Base-by-base conservation (phyloP, 1,139 yeast species). In the Scheffersomyces insectosa region DNA sequence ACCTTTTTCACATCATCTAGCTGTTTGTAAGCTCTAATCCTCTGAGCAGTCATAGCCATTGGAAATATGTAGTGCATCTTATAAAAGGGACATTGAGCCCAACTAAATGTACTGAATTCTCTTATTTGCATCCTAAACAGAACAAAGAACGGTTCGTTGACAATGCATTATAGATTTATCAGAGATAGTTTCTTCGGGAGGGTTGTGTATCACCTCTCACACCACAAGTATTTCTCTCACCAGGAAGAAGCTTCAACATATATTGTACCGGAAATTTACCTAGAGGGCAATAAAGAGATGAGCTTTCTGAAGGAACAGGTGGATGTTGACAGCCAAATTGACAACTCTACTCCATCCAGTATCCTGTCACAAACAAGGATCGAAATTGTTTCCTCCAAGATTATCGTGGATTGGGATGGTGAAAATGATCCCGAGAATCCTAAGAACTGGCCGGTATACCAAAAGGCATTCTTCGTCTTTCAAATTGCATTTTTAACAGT, bases 401-500 rank as follows among this genome's bases (percentile, higher is more conserved):
- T 62, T 13, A 33, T 59, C 3, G 70, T 65, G 4, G 55, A 48
- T 15, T 77, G 79, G 80, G 77, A 76, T 43, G 75, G 79, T 4
- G 72, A 67, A 1, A 69, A 75, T 44, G 86, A 82, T 52, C 82
- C 82, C 0, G 82, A 76, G 39, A 70, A 80, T 51, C 88, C 88
- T 1, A 56, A 62, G 35, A 83, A 82, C 56, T 83, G 86, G 85
- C 66, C 80, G 0, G 23, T 56, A 1, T 32, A 43, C 11, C 62
- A 63, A 37, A 80, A 78, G 54, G 41, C 62, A 0, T 41, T 75
- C 20, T 67, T 79, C 33, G 60, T 72, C 1, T 14, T 70, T 7
- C 63, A 72, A 44, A 65, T 79, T 28, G 68, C 74, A 39, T 43
- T 78, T 32, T 64, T 82, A 43, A 79, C 86, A 1, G 59, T 70